phyloP scores from a whole-genome alignment of 768 basidiomycete species.

The Podaxis sp. region DNA sequence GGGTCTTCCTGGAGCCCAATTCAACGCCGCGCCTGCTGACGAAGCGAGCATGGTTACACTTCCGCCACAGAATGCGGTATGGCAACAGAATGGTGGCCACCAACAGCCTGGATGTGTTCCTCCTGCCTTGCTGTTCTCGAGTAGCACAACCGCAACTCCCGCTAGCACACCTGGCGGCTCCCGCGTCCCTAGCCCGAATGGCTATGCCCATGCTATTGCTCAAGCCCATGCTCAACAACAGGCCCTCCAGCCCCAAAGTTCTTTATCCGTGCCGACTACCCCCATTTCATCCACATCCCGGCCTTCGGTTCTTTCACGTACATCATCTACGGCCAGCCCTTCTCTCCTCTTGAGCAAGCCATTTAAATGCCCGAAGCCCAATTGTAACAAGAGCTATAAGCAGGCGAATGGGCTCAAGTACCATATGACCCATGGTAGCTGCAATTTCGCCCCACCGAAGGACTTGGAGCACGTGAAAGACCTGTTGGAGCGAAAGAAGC shows the following conservation, averaged over 20 bases:
- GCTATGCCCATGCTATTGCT: slow-evolving; percentile 11
- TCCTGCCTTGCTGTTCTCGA: slow-evolving; percentile 62
- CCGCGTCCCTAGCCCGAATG: slow-evolving; percentile 30
- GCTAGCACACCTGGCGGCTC: slow-evolving; percentile 48
- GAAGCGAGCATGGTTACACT: slow-evolving; percentile 29
- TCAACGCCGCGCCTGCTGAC: slow-evolving; percentile 35
- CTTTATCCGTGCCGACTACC: slow-evolving; percentile 19
- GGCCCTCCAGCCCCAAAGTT: slow-evolving; percentile 13
- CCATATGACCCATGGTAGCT: slow-evolving; percentile 90
- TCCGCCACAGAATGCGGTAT: background rate
- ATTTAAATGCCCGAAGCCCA: slow-evolving; percentile 91
- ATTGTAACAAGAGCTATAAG: slow-evolving; percentile 96
- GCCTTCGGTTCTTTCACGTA: slow-evolving; percentile 12
- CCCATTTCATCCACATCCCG: slow-evolving; percentile 18
- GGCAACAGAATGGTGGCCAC: slow-evolving; percentile 15
- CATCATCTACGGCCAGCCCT: slow-evolving; percentile 38
- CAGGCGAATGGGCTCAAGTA: slow-evolving; percentile 95
- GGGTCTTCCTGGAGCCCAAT: slow-evolving; percentile 58
- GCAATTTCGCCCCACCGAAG: slow-evolving; percentile 90
- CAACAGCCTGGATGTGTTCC: slow-evolving; percentile 50
- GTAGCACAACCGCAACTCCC: slow-evolving; percentile 33
- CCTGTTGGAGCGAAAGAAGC: slow-evolving; percentile 56
- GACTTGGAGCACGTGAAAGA: slow-evolving; percentile 77
- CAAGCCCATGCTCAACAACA: slow-evolving; percentile 23
- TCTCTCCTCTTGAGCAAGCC: slow-evolving; percentile 78